Percentiles rank a stretch among this genome's conserved stretches.
Evolutionary conservation across 352 stramenopile species (phyloP).

Genomic region (Globisporangium megalacanthum): DNA sequence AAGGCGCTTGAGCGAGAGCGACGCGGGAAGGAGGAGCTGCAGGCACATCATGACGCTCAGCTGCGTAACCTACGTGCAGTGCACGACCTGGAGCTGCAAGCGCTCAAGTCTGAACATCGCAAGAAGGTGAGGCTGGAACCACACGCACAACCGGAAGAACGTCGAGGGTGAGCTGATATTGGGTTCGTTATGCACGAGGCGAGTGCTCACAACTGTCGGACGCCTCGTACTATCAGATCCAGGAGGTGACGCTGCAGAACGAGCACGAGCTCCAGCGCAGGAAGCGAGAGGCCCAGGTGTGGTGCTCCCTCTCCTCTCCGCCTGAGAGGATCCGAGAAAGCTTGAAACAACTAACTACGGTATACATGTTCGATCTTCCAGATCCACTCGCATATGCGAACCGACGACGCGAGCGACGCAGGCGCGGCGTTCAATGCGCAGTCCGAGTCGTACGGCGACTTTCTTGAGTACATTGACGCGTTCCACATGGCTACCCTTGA

Average conservation of each 20-base stretch:
- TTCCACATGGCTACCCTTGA: constrained; percentile 54
- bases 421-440: constrained; percentile 26
- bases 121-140: constrained; percentile 26
- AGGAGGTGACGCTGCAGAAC: constrained; percentile 39
- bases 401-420: background rate
- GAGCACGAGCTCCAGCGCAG: constrained; percentile 31
- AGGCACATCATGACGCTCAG: constrained; percentile 33
- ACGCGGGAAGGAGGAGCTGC: constrained; percentile 22
- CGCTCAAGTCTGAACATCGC: constrained; percentile 40
- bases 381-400: no score
- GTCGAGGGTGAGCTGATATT: background rate
- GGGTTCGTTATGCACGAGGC: background rate
- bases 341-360: no score
- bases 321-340: no score
- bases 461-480: constrained; percentile 61
- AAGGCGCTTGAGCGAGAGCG: constrained; percentile 34
- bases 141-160: background rate
- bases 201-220: background rate
- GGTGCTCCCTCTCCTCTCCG: background rate
- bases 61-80: constrained; percentile 37
- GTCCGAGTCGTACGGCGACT: constrained; percentile 35
- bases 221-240: constrained; percentile 1
- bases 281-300: constrained; percentile 24
- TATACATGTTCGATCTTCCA: no score
- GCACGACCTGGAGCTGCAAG: constrained; percentile 43